Percentiles rank a stretch among this genome's conserved stretches.
Conservation (phyloP, 768 basidiomycete species). For the Lactifluus subvellereus region DNA sequence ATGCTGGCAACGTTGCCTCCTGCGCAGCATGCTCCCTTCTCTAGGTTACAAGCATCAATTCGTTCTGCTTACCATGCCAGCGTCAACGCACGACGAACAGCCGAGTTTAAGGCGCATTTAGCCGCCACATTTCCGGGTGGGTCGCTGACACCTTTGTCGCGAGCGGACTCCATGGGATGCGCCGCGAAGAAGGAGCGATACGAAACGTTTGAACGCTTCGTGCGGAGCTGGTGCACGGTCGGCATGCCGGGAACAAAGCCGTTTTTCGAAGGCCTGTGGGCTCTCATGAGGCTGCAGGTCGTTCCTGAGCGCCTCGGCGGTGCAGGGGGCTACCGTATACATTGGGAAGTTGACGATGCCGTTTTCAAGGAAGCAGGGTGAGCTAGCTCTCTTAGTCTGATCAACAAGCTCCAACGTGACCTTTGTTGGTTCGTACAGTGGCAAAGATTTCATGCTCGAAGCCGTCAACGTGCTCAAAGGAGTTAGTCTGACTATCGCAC, state of each 20-base stretch:
- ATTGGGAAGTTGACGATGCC: slow-evolving; percentile 93
- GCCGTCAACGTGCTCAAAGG: slow-evolving; percentile 88
- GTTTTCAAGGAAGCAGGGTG: slow-evolving; percentile 93
- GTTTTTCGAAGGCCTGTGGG: slow-evolving; percentile 76
- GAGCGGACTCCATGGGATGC: slow-evolving; percentile 56
- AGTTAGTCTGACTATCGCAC: slow-evolving; percentile 45
- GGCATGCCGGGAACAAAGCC: slow-evolving; percentile 88
- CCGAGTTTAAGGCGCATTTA: slow-evolving; percentile 83
- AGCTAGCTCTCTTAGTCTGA: slow-evolving; percentile 34
- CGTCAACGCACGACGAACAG: slow-evolving; percentile 65
- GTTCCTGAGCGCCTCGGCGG: slow-evolving; percentile 78
- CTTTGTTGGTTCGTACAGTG: slow-evolving; percentile 43
- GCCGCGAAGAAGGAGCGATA: slow-evolving; percentile 73
- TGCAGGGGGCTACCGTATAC: slow-evolving; percentile 62
- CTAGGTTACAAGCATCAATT: slow-evolving; percentile 80
- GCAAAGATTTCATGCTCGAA: slow-evolving; percentile 92
- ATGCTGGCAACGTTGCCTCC: slow-evolving; percentile 74
- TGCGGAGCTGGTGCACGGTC: slow-evolving; percentile 77
- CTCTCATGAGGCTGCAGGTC: slow-evolving; percentile 72
- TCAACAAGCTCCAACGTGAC: slow-evolving; percentile 23
- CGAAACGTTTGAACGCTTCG: slow-evolving; percentile 68
- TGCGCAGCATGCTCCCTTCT: slow-evolving; percentile 81
- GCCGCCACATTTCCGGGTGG: slow-evolving; percentile 73
- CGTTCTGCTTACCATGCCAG: slow-evolving; percentile 81
- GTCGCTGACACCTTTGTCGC: slow-evolving; percentile 68